A percentile compares a stretch with the other conserved stretches of the same genome.
Evolutionary conservation across 2,329 filamentous ascomycete species (phyloP).

Genomic region (Orbilia oligospora): DNA sequence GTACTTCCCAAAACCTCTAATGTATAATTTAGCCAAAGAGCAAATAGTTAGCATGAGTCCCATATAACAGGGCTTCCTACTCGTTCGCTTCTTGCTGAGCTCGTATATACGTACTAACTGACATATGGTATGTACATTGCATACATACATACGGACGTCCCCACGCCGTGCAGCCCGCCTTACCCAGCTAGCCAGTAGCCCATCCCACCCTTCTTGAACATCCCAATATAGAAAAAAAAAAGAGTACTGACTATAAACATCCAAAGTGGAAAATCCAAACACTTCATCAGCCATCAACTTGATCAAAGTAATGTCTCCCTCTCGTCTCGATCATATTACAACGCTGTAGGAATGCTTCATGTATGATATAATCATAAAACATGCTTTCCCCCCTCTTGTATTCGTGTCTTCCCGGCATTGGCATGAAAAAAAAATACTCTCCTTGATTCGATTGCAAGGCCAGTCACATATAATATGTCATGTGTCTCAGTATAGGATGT

Average conservation of each 20-base stretch:
- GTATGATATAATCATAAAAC: slow-evolving; percentile 21
- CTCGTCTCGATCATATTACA: neutral
- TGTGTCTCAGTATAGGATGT: slow-evolving; percentile 1
- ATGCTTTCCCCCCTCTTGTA: slow-evolving; percentile 5
- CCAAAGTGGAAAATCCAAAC: slow-evolving; percentile 8
- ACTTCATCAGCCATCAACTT: slow-evolving; percentile 3
- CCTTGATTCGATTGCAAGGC: neutral
- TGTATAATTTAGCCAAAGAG: neutral
- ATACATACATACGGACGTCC: neutral
- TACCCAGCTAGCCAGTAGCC: neutral
- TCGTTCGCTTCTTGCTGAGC: slow-evolving; percentile 28
- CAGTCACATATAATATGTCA: slow-evolving; percentile 16
- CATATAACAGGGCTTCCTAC: slow-evolving; percentile 11
- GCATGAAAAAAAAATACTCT: slow-evolving; percentile 10
- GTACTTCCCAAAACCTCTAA: slow-evolving; percentile 22
- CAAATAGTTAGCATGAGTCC: slow-evolving; percentile 3
- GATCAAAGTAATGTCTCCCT: neutral
- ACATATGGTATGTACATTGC: neutral
- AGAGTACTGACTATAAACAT: slow-evolving; percentile 23
- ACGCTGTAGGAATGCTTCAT: neutral
- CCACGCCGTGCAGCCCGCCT: slow-evolving; percentile 12
- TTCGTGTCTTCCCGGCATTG: slow-evolving; percentile 53
- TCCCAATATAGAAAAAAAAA: slow-evolving; percentile 21
- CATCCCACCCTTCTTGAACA: slow-evolving; percentile 12
- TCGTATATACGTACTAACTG: slow-evolving; percentile 1